Conservation (phyloP, 257 asterid genomes). For the Scutellaria baicalensis region DNA sequence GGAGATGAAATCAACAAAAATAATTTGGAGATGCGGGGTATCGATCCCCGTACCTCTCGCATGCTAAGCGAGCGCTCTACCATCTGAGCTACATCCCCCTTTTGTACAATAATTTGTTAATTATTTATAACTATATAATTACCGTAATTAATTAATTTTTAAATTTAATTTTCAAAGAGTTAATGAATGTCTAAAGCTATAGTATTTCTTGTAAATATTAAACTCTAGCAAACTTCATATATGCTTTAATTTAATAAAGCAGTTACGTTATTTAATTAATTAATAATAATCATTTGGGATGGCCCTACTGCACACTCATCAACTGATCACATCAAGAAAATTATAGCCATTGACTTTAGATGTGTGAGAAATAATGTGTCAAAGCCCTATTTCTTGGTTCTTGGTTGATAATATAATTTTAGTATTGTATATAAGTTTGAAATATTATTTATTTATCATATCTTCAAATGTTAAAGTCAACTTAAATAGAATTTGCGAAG, state of each 20-base stretch:
- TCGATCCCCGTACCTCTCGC: slow-evolving; percentile 98
- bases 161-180: too few species aligned
- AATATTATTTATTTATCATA: neutral
- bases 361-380: neutral
- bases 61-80: slow-evolving; percentile 98
- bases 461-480: neutral
- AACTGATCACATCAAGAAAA: neutral
- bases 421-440: neutral
- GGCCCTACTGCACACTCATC: neutral
- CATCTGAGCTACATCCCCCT: slow-evolving; percentile 98
- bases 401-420: neutral
- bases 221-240: too few species aligned
- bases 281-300: neutral
- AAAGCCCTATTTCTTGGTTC: neutral
- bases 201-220: too few species aligned
- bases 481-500: too few species aligned
- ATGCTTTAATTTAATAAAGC: neutral
- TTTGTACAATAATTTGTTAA: neutral
- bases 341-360: neutral
- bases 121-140: too few species aligned
- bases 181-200: too few species aligned
- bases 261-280: too few species aligned
- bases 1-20: too few species aligned
- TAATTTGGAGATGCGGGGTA: slow-evolving; percentile 99
- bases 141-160: too few species aligned